These are phyloP conservation scores for Sophora flavescens DNA, from an alignment of 306 rosid species.

Conservation along the genomic window DNA sequence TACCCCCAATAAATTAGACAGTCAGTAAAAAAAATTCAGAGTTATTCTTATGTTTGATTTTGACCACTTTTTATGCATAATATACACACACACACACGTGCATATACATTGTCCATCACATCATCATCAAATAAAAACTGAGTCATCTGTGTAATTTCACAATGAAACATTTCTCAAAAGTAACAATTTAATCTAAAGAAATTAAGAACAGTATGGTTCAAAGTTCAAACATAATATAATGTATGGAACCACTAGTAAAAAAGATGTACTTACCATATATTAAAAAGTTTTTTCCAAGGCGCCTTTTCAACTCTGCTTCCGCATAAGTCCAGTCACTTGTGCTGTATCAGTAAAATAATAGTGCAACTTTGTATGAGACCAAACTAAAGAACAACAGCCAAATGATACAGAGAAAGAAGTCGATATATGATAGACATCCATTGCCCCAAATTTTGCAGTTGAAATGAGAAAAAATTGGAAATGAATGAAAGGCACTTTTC, in stretches of 20 bases:
- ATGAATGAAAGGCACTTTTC: not conserved
- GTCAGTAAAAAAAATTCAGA: not conserved
- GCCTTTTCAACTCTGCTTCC: conserved; percentile 83
- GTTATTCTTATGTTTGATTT: conserved; percentile 2
- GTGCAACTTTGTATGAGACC: conserved; percentile 42
- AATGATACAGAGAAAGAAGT: conserved; percentile 37
- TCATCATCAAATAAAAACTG: conserved; percentile 23
- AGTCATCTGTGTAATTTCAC: not conserved
- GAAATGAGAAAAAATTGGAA: conserved; percentile 16
- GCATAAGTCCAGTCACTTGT: conserved; percentile 90
- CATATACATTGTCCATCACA: not conserved
- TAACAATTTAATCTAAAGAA: conserved; percentile 27
- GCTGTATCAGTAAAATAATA: conserved; percentile 65
- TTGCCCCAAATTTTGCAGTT: conserved; percentile 23
- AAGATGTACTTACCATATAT: conserved; percentile 67
- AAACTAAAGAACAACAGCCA: conserved; percentile 34
- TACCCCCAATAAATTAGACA: not conserved
- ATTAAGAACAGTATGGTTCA: not conserved
- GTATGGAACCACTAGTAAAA: conserved; percentile 22
- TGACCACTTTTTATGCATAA: conserved; percentile 23
- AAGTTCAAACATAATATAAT: not conserved
- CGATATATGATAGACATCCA: conserved; percentile 19
- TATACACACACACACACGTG: not conserved
- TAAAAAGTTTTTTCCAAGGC: conserved; percentile 80
- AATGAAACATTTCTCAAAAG: conserved; percentile 13